phyloP scores from a whole-genome alignment of 2,329 filamentous ascomycete species.

The Fusarium armeniacum region DNA sequence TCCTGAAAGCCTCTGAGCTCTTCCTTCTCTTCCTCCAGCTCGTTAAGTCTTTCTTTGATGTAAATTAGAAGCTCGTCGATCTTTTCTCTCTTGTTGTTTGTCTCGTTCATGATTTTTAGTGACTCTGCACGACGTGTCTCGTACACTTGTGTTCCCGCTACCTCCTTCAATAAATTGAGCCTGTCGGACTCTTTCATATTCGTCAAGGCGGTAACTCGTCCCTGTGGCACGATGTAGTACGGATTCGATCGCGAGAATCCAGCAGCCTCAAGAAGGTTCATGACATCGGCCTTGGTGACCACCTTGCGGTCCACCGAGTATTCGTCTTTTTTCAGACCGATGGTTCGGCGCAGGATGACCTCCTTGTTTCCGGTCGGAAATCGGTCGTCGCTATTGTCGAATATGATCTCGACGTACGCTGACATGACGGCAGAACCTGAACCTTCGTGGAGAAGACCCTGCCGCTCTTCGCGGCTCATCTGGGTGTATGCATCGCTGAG shows the following conservation, averaged over 20 bases:
- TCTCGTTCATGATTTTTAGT: constrained; percentile 96
- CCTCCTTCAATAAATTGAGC: constrained; percentile 91
- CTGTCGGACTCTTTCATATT: constrained; percentile 99
- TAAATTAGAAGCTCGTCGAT: constrained; percentile 93
- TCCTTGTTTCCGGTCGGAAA: constrained; percentile 95
- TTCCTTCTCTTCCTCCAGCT: constrained; percentile 97
- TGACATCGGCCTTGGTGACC: constrained; percentile 92
- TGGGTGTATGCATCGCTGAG: constrained; percentile 97
- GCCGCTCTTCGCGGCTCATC: constrained; percentile 95
- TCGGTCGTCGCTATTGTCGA: constrained; percentile 96
- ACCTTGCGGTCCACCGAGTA: constrained; percentile 98
- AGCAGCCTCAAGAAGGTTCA: constrained; percentile 94
- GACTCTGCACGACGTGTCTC: constrained; percentile 92
- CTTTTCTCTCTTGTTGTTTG: constrained; percentile 92
- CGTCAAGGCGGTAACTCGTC: constrained; percentile 92
- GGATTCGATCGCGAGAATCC: constrained; percentile 98
- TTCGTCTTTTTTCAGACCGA: constrained; percentile 98
- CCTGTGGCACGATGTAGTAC: constrained; percentile 99
- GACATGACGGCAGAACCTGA: constrained; percentile 98
- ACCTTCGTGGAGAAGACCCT: constrained; percentile 96
- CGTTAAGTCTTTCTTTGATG: constrained; percentile 88
- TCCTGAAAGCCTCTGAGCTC: constrained; percentile 95
- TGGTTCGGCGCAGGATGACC: constrained; percentile 90
- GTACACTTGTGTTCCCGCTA: constrained; percentile 98
- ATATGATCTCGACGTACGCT: constrained; percentile 99